Percentiles rank a stretch among this genome's conserved stretches.
phyloP scores from a whole-genome alignment of 345 rosid species.

The Eucalyptus polyanthemos region DNA sequence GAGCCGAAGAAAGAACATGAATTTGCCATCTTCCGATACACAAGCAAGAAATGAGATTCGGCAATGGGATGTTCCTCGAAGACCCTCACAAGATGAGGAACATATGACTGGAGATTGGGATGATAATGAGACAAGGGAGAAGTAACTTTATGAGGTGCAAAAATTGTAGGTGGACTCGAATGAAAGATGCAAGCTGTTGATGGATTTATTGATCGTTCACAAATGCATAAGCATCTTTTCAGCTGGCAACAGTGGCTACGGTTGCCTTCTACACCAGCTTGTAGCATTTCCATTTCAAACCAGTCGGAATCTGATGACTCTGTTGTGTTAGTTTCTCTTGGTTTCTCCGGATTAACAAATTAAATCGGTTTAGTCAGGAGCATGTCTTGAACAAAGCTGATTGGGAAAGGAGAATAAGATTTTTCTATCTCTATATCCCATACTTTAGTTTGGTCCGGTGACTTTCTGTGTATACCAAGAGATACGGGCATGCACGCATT shows the following conservation, averaged over 20 bases:
- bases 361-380: neutral
- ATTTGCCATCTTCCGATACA: constrained; percentile 27
- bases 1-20: constrained; percentile 18
- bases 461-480: neutral
- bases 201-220: neutral
- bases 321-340: neutral
- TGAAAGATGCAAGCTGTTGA: neutral
- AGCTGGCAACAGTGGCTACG: neutral
- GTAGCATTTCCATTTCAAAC: neutral
- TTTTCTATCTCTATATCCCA: neutral
- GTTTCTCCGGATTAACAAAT: neutral
- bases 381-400: neutral
- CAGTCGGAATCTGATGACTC: neutral
- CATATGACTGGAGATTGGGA: constrained; percentile 20
- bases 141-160: neutral
- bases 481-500: neutral
- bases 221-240: neutral
- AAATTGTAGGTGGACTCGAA: neutral
- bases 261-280: neutral
- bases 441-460: neutral
- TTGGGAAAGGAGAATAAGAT: neutral
- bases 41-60: constrained; percentile 12
- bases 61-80: constrained; percentile 11
- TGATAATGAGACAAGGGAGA: neutral
- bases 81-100: constrained; percentile 9